Percentiles rank a stretch among this genome's conserved stretches.
Conservation (phyloP, 805 yeast genomes). For the Myxozyma nipponensis region DNA sequence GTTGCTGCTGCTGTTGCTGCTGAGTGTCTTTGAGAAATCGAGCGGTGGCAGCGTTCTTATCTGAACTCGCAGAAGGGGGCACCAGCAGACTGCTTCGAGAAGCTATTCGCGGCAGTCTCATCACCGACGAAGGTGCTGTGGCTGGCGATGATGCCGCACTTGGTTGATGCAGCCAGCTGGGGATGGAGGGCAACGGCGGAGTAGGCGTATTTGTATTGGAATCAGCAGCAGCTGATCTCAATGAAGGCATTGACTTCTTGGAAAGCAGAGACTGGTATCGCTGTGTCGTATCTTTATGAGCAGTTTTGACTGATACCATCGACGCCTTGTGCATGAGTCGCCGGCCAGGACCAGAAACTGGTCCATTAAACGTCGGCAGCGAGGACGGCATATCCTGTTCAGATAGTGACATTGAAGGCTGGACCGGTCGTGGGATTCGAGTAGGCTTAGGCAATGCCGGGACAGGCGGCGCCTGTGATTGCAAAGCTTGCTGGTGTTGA, state of each 20-base stretch:
- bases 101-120: conserved; percentile 11
- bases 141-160: not conserved
- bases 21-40: not conserved
- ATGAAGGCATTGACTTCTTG: conserved; percentile 27
- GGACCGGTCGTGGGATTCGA: conserved; percentile 25
- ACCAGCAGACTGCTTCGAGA: conserved; percentile 16
- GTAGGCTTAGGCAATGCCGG: conserved; percentile 11
- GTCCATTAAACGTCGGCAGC: not conserved
- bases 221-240: conserved; percentile 14
- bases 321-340: conserved; percentile 21
- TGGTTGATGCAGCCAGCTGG: conserved; percentile 5
- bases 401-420: not conserved
- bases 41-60: not conserved
- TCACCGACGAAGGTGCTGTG: not conserved
- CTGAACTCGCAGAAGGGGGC: not conserved
- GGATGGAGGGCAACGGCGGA: conserved; percentile 18
- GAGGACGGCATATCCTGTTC: not conserved
- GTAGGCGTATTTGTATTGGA: not conserved
- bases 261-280: conserved; percentile 16
- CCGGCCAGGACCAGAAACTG: conserved; percentile 1
- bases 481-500: not conserved
- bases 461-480: not conserved
- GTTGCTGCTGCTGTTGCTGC: too few relatives aligned
- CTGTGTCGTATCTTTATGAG: not conserved
- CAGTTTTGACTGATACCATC: conserved; percentile 14